Evolutionary conservation across 805 yeast genomes (phyloP), one percentile per base, ranked within the genome.

Genomic region (Kuraishia cidri): DNA sequence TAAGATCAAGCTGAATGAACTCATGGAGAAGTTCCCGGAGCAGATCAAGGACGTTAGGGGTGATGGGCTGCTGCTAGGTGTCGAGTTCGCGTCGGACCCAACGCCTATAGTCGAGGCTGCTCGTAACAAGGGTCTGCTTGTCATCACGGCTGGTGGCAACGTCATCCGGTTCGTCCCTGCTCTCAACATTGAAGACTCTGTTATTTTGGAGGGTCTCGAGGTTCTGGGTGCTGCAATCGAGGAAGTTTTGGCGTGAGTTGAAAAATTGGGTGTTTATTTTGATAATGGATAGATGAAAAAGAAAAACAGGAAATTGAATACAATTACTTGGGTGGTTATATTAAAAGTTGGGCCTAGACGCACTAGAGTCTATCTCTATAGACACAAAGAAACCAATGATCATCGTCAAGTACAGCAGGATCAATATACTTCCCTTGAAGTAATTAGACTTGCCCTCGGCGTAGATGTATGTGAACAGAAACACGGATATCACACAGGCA

Each of bases 401-500:
- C 7, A 84, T 75, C 22, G 84, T 85, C 24, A 75, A 48, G 50
- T 90, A 90, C 21, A 84, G 68, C 41, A 92, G 68, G 9, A 90
- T 74, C 50, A 90, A 61, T 43, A 92, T 85, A 11, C 88, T 79
- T 2, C 98, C 97, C 55, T 92, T 92, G 69, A 92, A 90, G 54
- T 92, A 92, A 52, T 92, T 92, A 20, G 94, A 81, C 50, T 88
- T 87, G 2, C 98, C 98, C 52, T 92, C 98, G 0, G 96, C 95
- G 54, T 92, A 92, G 36, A 92, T 74, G 55, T 92, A 90, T 1
- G 95, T 83, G 64, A 86, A 90, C 56, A 92, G 61, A 39, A 86
- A 85, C 36, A 90, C 92, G 36, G 95, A 80, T 22, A 84, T 73
- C 37, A 87, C 67, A 8, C 85, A 74, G 2, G 94, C 94, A 43